Percentiles rank a stretch among this genome's conserved stretches.
phyloP scores from a whole-genome alignment of 768 basidiomycete genomes.

The Suillus paluster region DNA sequence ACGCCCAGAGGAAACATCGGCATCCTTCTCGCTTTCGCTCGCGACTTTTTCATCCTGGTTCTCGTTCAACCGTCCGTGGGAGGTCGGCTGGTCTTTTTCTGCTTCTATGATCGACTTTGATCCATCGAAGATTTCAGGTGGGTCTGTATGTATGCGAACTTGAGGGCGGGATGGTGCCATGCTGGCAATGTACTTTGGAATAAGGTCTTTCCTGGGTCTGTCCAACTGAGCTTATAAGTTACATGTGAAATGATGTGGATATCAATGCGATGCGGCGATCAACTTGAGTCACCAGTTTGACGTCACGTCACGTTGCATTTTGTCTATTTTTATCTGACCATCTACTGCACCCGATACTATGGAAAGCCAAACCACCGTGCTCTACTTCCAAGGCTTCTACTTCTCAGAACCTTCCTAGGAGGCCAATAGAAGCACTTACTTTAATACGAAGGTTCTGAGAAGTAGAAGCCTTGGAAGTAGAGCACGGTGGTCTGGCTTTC shows the following conservation, averaged over 20 bases:
- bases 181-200: not conserved
- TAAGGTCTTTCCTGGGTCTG: not conserved
- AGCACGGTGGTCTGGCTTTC: no score
- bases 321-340: no score
- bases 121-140: not conserved
- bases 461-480: no score
- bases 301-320: no score
- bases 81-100: not conserved
- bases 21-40: not conserved
- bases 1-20: not conserved
- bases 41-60: not conserved
- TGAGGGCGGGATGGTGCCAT: conserved; percentile 2
- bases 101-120: not conserved
- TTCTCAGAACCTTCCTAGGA: no score
- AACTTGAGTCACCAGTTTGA: not conserved
- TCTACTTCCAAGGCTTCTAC: no score
- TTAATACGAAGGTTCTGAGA: no score
- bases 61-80: not conserved
- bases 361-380: no score
- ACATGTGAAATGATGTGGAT: not conserved
- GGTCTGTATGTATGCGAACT: conserved; percentile 5
- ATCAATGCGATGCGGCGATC: not conserved
- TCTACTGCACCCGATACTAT: no score
- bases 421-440: no score
- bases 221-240: not conserved